Evolutionary conservation across 495 filamentous ascomycete species (phyloP).

Genomic region (Podospora bellae-mahoneyi): DNA sequence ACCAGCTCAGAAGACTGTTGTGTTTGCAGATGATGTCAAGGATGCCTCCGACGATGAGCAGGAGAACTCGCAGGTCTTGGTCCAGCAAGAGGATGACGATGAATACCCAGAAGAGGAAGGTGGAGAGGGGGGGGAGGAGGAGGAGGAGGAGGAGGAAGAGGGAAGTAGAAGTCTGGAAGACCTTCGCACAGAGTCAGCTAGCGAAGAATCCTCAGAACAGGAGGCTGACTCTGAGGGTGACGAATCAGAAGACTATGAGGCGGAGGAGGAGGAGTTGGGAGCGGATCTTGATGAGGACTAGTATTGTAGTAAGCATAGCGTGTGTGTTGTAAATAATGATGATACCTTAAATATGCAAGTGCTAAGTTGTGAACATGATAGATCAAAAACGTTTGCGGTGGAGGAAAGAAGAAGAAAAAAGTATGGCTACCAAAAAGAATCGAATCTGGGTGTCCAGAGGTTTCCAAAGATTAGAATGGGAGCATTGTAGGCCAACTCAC

Average conservation of each 20-base stretch:
- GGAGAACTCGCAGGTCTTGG: constrained; percentile 12
- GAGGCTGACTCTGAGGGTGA: constrained; percentile 25
- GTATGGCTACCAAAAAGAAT: constrained; percentile 26
- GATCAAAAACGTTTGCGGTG: not conserved
- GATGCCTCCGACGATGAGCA: constrained; percentile 16
- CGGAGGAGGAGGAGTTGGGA: constrained; percentile 43
- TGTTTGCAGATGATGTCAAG: constrained; percentile 60
- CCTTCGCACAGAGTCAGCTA: constrained; percentile 7
- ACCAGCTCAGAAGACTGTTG: constrained; percentile 61
- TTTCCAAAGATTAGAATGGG: constrained; percentile 38
- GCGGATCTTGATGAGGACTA: constrained; percentile 33
- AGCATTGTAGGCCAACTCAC: constrained; percentile 40
- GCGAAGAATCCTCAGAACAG: constrained; percentile 16
- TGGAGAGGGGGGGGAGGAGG: constrained; percentile 22
- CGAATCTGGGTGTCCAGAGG: constrained; percentile 34
- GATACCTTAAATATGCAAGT: not conserved
- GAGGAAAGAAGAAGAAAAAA: constrained; percentile 14
- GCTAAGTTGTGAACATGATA: not conserved
- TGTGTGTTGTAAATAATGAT: not conserved
- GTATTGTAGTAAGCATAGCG: not conserved
- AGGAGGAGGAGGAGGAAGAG: constrained; percentile 23
- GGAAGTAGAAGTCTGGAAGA: not conserved
- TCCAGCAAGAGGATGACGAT: constrained; percentile 11
- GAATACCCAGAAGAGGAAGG: constrained; percentile 1
- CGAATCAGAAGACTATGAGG: constrained; percentile 45